A percentile compares a stretch with the other conserved stretches of the same genome.
Conservation (phyloP, 306 rosid species). For the Biancaea sappan region DNA sequence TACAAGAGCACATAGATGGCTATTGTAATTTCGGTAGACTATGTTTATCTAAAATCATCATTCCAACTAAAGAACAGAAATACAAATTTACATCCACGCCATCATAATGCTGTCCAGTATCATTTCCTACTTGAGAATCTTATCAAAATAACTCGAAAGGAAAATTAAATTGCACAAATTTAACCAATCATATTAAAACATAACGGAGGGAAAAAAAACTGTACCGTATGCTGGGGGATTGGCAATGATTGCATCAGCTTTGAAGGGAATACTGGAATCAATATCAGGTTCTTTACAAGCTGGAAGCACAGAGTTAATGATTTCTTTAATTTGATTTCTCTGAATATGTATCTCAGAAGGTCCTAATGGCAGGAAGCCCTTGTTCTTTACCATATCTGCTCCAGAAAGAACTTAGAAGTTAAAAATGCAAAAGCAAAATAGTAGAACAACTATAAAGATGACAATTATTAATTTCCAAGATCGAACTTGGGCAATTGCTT, state of each 20-base stretch:
- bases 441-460: neutral
- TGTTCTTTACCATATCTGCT: conserved; percentile 98
- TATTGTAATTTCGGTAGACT: neutral
- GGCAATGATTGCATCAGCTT: conserved; percentile 95
- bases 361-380: conserved; percentile 98
- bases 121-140: conserved; percentile 10
- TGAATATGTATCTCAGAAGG: conserved; percentile 95
- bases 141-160: too few relatives aligned
- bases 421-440: conserved; percentile 14
- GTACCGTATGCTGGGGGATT: conserved; percentile 98
- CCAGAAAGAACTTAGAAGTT: conserved; percentile 34
- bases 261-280: conserved; percentile 75
- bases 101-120: neutral
- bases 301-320: conserved; percentile 78
- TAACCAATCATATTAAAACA: conserved; percentile 14
- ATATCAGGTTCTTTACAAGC: conserved; percentile 94
- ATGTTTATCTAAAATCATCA: neutral
- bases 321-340: conserved; percentile 92
- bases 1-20: neutral
- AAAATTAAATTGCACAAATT: conserved; percentile 17
- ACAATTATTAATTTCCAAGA: conserved; percentile 24
- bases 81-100: neutral
- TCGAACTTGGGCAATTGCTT: conserved; percentile 20
- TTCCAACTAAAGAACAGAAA: neutral
- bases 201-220: conserved; percentile 10